Evolutionary conservation across 2,329 filamentous ascomycete genomes (phyloP).

Genomic region (Pyricularia sp.): DNA sequence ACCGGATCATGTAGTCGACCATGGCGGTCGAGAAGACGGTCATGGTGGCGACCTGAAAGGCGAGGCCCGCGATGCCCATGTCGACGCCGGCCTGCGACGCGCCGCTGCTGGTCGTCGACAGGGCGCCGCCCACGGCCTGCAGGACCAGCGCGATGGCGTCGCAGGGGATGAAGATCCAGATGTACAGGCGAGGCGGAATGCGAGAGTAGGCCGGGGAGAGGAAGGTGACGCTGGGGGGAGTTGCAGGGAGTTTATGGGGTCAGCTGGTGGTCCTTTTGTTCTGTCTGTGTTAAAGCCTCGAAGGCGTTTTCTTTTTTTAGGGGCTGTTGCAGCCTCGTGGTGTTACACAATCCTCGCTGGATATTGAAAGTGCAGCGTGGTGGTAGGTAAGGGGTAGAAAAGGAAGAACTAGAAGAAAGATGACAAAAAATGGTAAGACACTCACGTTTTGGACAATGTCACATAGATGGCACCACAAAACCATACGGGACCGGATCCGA

Average conservation of each 20-base stretch:
- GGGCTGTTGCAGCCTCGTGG: neutral
- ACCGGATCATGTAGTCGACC: constrained; percentile 36
- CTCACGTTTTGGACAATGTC: constrained; percentile 31
- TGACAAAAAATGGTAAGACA: neutral
- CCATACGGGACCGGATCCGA: constrained; percentile 47
- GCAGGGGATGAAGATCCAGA: constrained; percentile 39
- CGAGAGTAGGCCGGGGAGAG: constrained; percentile 29
- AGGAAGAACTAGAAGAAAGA: neutral
- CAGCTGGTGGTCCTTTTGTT: neutral
- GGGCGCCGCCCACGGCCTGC: constrained; percentile 45
- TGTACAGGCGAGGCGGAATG: constrained; percentile 28
- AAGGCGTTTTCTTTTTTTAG: neutral
- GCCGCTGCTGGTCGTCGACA: constrained; percentile 35
- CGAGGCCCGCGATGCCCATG: constrained; percentile 43
- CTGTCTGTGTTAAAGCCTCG: neutral
- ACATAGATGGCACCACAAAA: constrained; percentile 58
- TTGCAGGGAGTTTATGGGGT: neutral
- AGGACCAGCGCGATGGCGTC: constrained; percentile 45
- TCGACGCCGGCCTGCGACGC: constrained; percentile 36
- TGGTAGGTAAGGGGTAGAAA: neutral
- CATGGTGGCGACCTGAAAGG: constrained; percentile 48
- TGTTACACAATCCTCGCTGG: neutral
- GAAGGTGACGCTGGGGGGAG: constrained; percentile 20
- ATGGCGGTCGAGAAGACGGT: constrained; percentile 40
- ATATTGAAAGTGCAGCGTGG: neutral